Evolutionary conservation across 164 flowering plant species (phyloP), one percentile per base, ranked within the genome.

Genomic region (Stephania japonica): DNA sequence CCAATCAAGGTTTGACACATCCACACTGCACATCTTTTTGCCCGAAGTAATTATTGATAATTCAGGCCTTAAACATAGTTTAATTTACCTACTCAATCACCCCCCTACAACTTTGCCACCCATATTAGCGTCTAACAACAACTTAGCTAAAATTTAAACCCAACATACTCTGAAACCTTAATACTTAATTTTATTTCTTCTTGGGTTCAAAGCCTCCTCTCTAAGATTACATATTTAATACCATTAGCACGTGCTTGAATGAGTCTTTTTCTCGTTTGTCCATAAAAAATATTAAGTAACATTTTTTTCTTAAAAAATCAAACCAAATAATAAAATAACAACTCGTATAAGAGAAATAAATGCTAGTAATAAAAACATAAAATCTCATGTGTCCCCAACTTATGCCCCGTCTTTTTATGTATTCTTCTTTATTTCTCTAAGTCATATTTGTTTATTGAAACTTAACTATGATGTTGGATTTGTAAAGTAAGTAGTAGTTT

Each of bases 331-430:
- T 13, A 50, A 4, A 47, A 47, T 50, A 50, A 14, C 19, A n/a
- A n/a, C n/a, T n/a, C n/a, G n/a, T 56, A 44, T 18, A 59, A 19
- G 21, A 59, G 41, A 70, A 70, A 73, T 43, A 74, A 77, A 73
- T 66, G 43, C 53, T 64, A 62, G 76, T 74, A 47, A 25, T 68
- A 56, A 75, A 73, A 66, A 41, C 53, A 59, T 18, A 59, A 5
- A 19, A 41, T 38, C 69, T 73, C 86, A 78, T 80, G 83, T 78
- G 84, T 80, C 66, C 66, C 82, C 84, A 79, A 83, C 84, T 84
- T 75, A 59, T 62, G 76, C 79, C 79, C 78, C 81, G n/a, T 32
- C 70, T 84, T 82, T 84, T 82, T 77, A 53, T 80, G 78, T 80
- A 76, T 79, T 21, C 70, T 41, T 19, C 41, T 56, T 7, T 7